Conservation (phyloP, 2,329 filamentous ascomycete genomes). For the Ceratocystis cacaofunesta region DNA sequence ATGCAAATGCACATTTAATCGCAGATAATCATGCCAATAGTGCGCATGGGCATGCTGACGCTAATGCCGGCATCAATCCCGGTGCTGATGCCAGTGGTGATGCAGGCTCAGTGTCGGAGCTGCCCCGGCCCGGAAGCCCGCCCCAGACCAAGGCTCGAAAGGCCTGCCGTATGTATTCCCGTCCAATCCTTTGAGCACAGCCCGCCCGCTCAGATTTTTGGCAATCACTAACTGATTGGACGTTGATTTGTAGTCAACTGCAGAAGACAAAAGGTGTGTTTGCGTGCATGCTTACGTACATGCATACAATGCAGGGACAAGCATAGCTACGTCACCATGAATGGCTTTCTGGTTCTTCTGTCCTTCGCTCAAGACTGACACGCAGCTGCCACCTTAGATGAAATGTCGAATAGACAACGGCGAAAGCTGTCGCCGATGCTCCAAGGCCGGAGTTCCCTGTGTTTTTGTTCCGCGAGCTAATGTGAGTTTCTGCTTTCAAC, state of each 20-base stretch:
- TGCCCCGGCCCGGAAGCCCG: conserved; percentile 9
- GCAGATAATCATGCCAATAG: no score
- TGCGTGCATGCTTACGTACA: no score
- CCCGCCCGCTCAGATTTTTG: no score
- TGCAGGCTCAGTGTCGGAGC: neutral
- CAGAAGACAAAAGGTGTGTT: conserved; percentile 10
- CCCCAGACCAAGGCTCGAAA: conserved; percentile 22
- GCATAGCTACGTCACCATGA: neutral
- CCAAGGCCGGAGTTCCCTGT: conserved; percentile 26
- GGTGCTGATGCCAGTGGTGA: neutral
- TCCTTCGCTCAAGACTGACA: conserved; percentile 21
- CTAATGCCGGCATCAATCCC: neutral
- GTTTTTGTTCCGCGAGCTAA: conserved; percentile 29
- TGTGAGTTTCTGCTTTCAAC: conserved; percentile 20
- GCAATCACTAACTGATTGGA: no score
- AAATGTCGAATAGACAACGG: conserved; percentile 26
- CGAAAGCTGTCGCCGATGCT: conserved; percentile 24
- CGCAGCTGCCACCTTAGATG: conserved; percentile 21
- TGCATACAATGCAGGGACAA: no score
- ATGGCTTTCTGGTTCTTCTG: conserved; percentile 17
- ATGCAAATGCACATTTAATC: neutral
- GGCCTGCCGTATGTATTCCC: conserved; percentile 22
- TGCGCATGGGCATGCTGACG: neutral
- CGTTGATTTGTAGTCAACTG: conserved; percentile 1
- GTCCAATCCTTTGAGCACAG: conserved; percentile 2